Base-by-base conservation (phyloP, 106 monocot species). In the Allium cepa region DNA sequence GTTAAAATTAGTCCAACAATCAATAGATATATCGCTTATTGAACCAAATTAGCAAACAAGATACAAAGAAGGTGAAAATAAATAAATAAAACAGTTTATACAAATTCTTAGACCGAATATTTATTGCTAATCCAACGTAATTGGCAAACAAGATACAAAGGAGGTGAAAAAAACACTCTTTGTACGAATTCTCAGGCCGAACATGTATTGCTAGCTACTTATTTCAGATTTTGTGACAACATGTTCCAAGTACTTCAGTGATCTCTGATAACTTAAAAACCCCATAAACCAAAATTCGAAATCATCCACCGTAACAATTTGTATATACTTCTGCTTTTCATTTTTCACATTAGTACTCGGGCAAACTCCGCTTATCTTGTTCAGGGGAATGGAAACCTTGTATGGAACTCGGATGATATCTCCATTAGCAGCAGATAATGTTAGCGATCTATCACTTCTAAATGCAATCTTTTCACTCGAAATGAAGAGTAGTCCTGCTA, bases 231-330 rank as follows among this genome's bases (percentile, higher is more conserved):
- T 63, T 10, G 60, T 53, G 47, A 76, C 68, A 11, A 65, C 75
- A 66, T 55, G 75, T 50, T 81, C 69, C 47, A 88, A 56, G 66
- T 72, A 75, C 36, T 74, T 82, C 49, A 82, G 74, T 46, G 82
- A 77, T 72, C 85, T 78, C 61, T 77, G 60, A 48, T 78, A 90
- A 49, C 60, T 75, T 18, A 90, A 67, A 69, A 90, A 90, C 0
- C 85, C 89, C 79, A 80, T 82, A 60, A 85, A 90, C 85, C 85
- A 90, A 53, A 90, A 90, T 66, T 85, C 89, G 48, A 85, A 90
- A 22, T 64, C 85, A 73, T 90, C 89, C 60, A 69, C 74, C 4
- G 89, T 90, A 7, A 75, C 70, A 10, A 90, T 80, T 66, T 82
- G 80, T 46, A 85, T 72, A 61, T 90, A 85, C 62, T 90, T 90